A percentile compares a stretch with the other conserved stretches of the same genome.
Evolutionary conservation across 225 moss, liverwort and hornwort species (phyloP).

Genomic region (Lunularia cruciata): DNA sequence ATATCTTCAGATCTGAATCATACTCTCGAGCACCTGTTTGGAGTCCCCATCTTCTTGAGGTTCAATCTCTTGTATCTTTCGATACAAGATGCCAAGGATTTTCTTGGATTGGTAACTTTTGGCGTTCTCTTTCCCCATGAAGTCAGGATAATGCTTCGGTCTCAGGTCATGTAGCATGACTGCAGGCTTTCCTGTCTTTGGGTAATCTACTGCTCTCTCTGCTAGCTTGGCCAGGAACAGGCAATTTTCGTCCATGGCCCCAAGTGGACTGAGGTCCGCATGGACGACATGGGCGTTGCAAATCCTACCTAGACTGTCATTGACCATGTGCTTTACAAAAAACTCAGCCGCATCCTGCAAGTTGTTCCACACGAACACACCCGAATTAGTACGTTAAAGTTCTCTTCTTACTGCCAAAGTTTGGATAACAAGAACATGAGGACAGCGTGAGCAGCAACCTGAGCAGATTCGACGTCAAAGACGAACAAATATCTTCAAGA

Average conservation of each 20-base stretch:
- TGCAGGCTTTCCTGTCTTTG: conserved; percentile 80
- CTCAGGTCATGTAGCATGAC: conserved; percentile 57
- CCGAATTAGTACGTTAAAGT: too few relatives aligned
- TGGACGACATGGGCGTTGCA: conserved; percentile 85
- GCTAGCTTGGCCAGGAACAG: conserved; percentile 63
- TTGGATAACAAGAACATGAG: too few relatives aligned
- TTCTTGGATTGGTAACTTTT: conserved; percentile 61
- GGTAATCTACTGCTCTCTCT: conserved; percentile 83
- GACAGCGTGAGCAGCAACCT: too few relatives aligned
- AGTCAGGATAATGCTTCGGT: conserved; percentile 68
- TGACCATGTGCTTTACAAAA: conserved; percentile 69
- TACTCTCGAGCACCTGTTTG: conserved; percentile 41
- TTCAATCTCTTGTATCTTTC: conserved; percentile 49
- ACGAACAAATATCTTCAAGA: too few relatives aligned
- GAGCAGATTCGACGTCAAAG: too few relatives aligned
- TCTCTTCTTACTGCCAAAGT: too few relatives aligned
- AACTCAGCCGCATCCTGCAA: conserved; percentile 80
- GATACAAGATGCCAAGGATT: conserved; percentile 62
- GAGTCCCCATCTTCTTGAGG: conserved; percentile 29
- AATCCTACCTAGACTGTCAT: conserved; percentile 75
- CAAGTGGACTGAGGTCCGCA: conserved; percentile 63
- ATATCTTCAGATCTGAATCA: conserved; percentile 60
- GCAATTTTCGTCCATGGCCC: conserved; percentile 72
- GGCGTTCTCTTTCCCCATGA: conserved; percentile 69
- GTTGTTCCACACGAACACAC: too few relatives aligned